phyloP scores from a whole-genome alignment of 2,329 filamentous ascomycete species.

The Penicillium sp. region DNA sequence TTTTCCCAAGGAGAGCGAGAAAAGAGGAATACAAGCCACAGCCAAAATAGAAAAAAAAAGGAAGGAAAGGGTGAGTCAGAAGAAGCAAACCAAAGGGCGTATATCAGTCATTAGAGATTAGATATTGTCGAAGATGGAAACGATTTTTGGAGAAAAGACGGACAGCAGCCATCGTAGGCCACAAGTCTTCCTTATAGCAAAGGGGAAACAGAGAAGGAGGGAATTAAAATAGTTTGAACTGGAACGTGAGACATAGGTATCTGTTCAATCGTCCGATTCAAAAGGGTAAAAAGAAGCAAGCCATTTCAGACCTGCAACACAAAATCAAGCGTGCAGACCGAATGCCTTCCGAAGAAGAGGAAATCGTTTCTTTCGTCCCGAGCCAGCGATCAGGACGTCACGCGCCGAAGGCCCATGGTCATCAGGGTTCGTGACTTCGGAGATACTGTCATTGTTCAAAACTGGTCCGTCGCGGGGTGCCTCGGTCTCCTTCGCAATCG shows the following conservation, averaged over 20 bases:
- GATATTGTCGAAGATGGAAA: slow-evolving; percentile 14
- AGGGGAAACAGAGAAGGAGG: slow-evolving; percentile 4
- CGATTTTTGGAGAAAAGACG: not conserved
- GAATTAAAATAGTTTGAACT: slow-evolving; percentile 4
- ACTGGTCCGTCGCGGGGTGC: slow-evolving; percentile 6
- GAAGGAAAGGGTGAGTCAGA: not conserved
- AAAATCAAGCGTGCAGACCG: slow-evolving; percentile 31
- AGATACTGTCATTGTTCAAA: slow-evolving; percentile 11
- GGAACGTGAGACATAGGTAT: not conserved
- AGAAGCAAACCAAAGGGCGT: slow-evolving; percentile 6
- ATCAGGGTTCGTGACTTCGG: slow-evolving; percentile 15
- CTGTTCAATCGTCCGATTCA: not conserved
- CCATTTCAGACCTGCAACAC: not conserved
- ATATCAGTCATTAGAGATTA: slow-evolving; percentile 27
- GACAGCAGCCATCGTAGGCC: not conserved
- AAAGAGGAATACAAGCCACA: not conserved
- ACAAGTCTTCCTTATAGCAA: not conserved
- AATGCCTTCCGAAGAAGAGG: slow-evolving; percentile 45
- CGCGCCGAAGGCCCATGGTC: slow-evolving; percentile 16
- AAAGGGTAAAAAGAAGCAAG: not conserved
- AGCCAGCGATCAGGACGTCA: slow-evolving; percentile 35
- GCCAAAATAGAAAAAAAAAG: not conserved
- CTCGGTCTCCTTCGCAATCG: slow-evolving; percentile 10
- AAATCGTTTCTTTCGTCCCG: slow-evolving; percentile 47
- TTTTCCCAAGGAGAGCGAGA: not conserved